phyloP scores from a whole-genome alignment of 805 yeast species.

The Wickerhamiella galacta region DNA sequence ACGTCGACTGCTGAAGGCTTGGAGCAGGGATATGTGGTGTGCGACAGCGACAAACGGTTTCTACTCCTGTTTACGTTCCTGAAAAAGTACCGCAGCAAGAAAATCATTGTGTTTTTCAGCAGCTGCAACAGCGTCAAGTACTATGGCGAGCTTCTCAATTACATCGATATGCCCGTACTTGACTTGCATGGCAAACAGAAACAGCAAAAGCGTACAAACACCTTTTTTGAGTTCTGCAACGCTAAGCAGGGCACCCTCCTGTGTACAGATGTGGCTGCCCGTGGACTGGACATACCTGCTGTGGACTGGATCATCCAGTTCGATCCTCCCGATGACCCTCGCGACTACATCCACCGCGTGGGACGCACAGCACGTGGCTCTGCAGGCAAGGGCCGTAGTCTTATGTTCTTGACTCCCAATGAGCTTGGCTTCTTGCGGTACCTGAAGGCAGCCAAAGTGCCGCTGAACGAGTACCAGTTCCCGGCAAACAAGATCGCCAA shows the following conservation, averaged over 20 bases:
- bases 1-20: conserved; percentile 89
- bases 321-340: conserved; percentile 99
- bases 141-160: conserved; percentile 85
- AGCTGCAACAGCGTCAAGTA: conserved; percentile 96
- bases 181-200: conserved; percentile 97
- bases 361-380: conserved; percentile 94
- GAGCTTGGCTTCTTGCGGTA: conserved; percentile 92
- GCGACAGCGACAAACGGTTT: conserved; percentile 91
- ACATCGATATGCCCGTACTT: conserved; percentile 90
- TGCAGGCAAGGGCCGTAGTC: conserved; percentile 75
- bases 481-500: conserved; percentile 89
- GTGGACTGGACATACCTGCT: conserved; percentile 96
- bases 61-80: conserved; percentile 78
- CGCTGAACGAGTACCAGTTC: conserved; percentile 92
- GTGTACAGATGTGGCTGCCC: conserved; percentile 97
- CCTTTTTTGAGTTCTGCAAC: conserved; percentile 94
- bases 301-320: conserved; percentile 99
- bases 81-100: conserved; percentile 72
- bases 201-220: conserved; percentile 95
- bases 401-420: conserved; percentile 87
- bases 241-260: conserved; percentile 86
- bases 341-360: conserved; percentile 96
- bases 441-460: conserved; percentile 91
- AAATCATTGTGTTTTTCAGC: conserved; percentile 85
- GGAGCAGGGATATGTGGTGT: conserved; percentile 96